Percentiles rank a stretch among this genome's conserved stretches.
phyloP scores from a whole-genome alignment of 805 yeast genomes.

The Lachancea mirantina region DNA sequence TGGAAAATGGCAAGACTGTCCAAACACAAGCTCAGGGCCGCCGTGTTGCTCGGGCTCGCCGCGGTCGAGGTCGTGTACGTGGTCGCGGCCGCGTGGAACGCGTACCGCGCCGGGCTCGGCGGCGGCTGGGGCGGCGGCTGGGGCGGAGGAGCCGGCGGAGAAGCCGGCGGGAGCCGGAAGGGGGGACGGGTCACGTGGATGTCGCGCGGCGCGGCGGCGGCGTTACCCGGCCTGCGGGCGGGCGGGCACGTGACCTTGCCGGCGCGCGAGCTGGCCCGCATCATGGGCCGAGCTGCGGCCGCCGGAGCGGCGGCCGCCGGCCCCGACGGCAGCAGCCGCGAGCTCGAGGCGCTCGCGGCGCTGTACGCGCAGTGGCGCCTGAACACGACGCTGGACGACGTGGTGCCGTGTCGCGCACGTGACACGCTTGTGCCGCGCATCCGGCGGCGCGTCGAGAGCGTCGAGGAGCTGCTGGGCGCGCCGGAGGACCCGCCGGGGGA shows the following conservation, averaged over 20 bases:
- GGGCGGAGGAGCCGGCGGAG: background rate
- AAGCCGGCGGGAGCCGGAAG: conserved; percentile 1
- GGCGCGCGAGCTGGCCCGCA: conserved; percentile 1
- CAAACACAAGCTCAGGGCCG: conserved; percentile 4
- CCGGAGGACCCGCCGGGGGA: conserved; percentile 1
- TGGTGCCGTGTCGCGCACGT: conserved; percentile 6
- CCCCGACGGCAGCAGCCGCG: background rate
- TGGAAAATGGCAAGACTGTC: no score
- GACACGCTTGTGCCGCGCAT: conserved; percentile 7
- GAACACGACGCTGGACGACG: conserved; percentile 8
- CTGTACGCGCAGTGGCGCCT: conserved; percentile 6
- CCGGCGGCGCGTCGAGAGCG: conserved; percentile 3
- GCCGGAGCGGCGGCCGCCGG: background rate
- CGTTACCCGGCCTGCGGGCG: conserved; percentile 5
- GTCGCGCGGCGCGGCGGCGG: conserved; percentile 2
- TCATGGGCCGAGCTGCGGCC: background rate
- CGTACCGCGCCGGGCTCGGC: background rate
- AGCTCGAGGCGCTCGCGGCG: conserved; percentile 1
- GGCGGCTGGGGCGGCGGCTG: background rate
- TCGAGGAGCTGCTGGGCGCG: conserved; percentile 5
- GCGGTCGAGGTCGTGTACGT: conserved; percentile 7
- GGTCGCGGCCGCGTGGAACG: conserved; percentile 1
- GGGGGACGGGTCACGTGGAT: background rate
- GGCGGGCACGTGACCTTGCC: conserved; percentile 5
- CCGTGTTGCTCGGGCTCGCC: conserved; percentile 4